Evolutionary conservation across 2,329 filamentous ascomycete species (phyloP).

Genomic region (Trichoderma sp.): DNA sequence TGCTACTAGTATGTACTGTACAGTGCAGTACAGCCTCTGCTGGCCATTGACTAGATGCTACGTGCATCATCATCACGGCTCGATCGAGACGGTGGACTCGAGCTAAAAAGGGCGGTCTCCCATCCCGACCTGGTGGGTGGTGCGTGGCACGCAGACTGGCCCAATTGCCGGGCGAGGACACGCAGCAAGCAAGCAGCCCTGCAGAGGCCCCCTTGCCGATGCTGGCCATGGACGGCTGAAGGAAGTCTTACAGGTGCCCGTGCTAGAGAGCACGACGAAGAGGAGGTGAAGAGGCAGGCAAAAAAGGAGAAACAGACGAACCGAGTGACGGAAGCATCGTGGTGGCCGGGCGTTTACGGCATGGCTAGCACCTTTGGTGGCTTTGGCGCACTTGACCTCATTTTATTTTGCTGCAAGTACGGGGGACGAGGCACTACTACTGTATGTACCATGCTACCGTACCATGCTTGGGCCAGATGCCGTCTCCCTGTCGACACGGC

Average conservation of each 20-base stretch:
- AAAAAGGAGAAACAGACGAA: background rate
- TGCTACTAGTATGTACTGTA: background rate
- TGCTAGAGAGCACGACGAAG: background rate
- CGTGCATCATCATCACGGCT: conserved; percentile 5
- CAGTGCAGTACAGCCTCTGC: too few relatives aligned
- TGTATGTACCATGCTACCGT: too few relatives aligned
- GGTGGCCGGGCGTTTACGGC: background rate
- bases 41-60: background rate
- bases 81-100: conserved; percentile 14
- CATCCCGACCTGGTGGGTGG: conserved; percentile 19
- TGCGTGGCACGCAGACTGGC: conserved; percentile 15
- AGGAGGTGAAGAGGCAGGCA: background rate
- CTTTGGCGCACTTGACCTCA: background rate
- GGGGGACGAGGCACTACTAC: too few relatives aligned
- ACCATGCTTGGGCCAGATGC: background rate
- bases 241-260: background rate
- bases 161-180: conserved; percentile 18
- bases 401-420: background rate
- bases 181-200: conserved; percentile 17
- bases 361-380: background rate
- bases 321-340: background rate
- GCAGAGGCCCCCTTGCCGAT: conserved; percentile 1
- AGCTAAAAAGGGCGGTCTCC: conserved; percentile 20
- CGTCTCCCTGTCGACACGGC: background rate
- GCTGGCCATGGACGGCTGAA: background rate